Base-by-base conservation (phyloP, 768 basidiomycete genomes). In the Terana coerulea region DNA sequence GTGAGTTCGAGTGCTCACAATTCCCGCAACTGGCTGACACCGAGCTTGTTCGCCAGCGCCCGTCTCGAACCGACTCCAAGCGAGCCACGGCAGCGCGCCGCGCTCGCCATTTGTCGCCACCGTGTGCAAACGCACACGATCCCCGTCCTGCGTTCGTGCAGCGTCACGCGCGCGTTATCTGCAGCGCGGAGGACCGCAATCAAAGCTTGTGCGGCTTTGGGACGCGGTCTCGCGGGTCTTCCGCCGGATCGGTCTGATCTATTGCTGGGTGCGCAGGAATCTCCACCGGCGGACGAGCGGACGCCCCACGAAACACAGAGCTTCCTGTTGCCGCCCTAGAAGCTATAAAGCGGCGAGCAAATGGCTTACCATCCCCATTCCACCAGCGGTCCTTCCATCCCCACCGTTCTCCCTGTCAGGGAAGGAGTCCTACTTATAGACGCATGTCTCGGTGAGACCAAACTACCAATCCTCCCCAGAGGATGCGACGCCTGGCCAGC, bases 51-150 rank as follows among this genome's bases (percentile, higher is more conserved):
- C n/a, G n/a, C n/a, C n/a, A n/a, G n/a, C n/a, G n/a, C n/a, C n/a
- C n/a, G n/a, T n/a, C n/a, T n/a, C n/a, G n/a, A n/a, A n/a, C n/a
- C 28, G 28, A 22, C 28, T 29, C 28, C 26, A 11, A 14, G 5
- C 14, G 11, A 25, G 15, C 29, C 26, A n/a, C 28, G n/a, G 28
- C 43, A 44, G 26, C 15, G 17, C 43, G 17, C 29, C 28, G 43
- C 6, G 26, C 43, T 44, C 43, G 43, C 28, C 43, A 44, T 29
- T 29, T 44, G 11, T 44, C 43, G 28, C 43, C 43, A 44, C 43
- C 19, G 26, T 29, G 25, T n/a, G 43, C 43, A 28, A 44, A 12
- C 5, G 28, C 43, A 19, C 15, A 28, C 26, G 26, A 29, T 11
- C 12, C 12, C 26, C 22, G 6, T n/a, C n/a, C n/a, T 11, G 41